A percentile compares a stretch with the other conserved stretches of the same genome.
These are phyloP conservation scores for Oryza brachyantha DNA, from an alignment of 176 grass and related monocot species.

Conservation along the genomic window DNA sequence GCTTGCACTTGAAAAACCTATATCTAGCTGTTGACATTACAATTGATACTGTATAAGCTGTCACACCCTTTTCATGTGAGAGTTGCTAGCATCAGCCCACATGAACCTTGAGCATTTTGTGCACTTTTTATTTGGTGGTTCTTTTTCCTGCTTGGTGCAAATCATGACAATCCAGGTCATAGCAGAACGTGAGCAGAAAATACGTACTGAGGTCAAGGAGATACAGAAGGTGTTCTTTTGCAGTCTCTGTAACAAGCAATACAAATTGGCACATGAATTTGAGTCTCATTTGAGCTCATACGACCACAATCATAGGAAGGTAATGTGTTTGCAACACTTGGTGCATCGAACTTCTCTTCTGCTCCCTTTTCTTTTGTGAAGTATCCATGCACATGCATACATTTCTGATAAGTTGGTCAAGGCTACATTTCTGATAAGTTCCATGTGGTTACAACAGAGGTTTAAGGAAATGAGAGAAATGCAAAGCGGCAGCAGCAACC, in stretches of 20 bases:
- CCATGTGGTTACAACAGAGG: conserved; percentile 49
- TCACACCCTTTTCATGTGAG: conserved; percentile 18
- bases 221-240: conserved; percentile 98
- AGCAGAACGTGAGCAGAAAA: conserved; percentile 98
- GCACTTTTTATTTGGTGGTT: conserved; percentile 92
- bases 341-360: not conserved
- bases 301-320: conserved; percentile 98
- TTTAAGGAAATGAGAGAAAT: conserved; percentile 97
- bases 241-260: conserved; percentile 89
- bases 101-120: conserved; percentile 45
- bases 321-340: conserved; percentile 21
- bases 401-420: not conserved
- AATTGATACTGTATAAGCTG: not conserved
- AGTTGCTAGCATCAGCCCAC: conserved; percentile 46
- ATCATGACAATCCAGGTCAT: conserved; percentile 99
- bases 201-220: conserved; percentile 91
- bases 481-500: conserved; percentile 75
- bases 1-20: conserved; percentile 40
- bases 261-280: conserved; percentile 95
- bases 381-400: not conserved
- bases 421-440: not conserved
- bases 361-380: not conserved
- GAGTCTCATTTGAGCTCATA: conserved; percentile 96
- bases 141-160: conserved; percentile 78
- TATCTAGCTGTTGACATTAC: conserved; percentile 30